Evolutionary conservation across 2,329 filamentous ascomycete species (phyloP).

Genomic region (Apiospora pterosperma): DNA sequence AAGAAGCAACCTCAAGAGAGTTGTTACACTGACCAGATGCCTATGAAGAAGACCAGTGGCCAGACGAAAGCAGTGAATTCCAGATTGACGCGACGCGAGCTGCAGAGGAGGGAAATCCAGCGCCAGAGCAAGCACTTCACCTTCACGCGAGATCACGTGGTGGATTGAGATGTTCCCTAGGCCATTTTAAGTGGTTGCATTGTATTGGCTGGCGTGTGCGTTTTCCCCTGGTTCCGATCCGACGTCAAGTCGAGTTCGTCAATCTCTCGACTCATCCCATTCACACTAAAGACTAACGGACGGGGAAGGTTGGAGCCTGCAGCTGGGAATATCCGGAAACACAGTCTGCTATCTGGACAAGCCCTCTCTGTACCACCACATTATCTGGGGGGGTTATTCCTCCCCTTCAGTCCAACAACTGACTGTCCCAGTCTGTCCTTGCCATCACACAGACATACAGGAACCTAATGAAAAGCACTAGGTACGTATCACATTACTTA

Average conservation of each 20-base stretch:
- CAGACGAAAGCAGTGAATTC: not conserved
- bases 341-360: not conserved
- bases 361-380: not conserved
- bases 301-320: not conserved
- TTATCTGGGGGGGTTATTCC: not conserved
- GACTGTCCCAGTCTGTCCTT: not conserved
- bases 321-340: not conserved
- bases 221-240: not conserved
- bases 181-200: not conserved
- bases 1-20: not conserved
- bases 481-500: no score
- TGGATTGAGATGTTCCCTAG: not conserved
- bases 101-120: not conserved
- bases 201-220: not conserved
- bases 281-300: no score
- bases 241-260: not conserved
- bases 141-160: not conserved
- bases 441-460: not conserved
- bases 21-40: not conserved
- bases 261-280: not conserved
- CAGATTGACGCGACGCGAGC: not conserved
- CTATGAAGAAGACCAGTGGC: no score
- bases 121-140: not conserved
- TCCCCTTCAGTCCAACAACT: not conserved
- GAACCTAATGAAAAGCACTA: not conserved